A percentile compares a stretch with the other conserved stretches of the same genome.
These are phyloP conservation scores for Penicillium sp. DNA, from an alignment of 2,329 filamentous ascomycete genomes.

Conservation along the genomic window DNA sequence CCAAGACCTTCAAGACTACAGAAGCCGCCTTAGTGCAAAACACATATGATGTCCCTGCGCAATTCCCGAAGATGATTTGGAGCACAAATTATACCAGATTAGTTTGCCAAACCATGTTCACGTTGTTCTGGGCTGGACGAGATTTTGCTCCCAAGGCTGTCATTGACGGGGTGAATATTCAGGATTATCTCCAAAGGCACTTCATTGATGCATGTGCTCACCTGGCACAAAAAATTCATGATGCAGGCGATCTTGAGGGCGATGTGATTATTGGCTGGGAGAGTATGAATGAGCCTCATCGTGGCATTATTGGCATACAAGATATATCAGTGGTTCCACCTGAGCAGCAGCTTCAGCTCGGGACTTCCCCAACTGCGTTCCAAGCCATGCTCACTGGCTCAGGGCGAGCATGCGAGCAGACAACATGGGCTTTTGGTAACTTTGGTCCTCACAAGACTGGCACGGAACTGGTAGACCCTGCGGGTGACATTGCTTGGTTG, in stretches of 20 bases:
- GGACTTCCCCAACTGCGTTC: conserved; percentile 90
- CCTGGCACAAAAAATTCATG: conserved; percentile 79
- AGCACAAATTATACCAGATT: conserved; percentile 93
- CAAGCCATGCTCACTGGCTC: conserved; percentile 92
- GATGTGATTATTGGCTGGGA: conserved; percentile 94
- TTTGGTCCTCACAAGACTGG: conserved; percentile 92
- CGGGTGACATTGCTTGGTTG: conserved; percentile 83
- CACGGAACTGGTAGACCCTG: conserved; percentile 78
- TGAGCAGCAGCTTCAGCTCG: conserved; percentile 89
- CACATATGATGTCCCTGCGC: conserved; percentile 78
- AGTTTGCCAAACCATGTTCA: conserved; percentile 87
- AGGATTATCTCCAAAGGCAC: conserved; percentile 89
- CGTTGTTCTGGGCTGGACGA: conserved; percentile 85
- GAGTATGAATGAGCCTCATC: conserved; percentile 91
- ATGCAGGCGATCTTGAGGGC: conserved; percentile 85
- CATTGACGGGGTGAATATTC: conserved; percentile 92
- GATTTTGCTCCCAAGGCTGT: conserved; percentile 96
- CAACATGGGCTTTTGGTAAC: conserved; percentile 90
- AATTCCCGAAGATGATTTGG: conserved; percentile 99
- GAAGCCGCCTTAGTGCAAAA: conserved; percentile 95
- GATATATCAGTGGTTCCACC: conserved; percentile 80
- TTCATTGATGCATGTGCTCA: conserved; percentile 79
- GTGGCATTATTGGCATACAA: conserved; percentile 79
- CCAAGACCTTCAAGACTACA: conserved; percentile 78
- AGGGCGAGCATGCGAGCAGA: conserved; percentile 83